Evolutionary conservation across 345 rosid species (phyloP).

Genomic region (Bruguiera gymnorhiza): DNA sequence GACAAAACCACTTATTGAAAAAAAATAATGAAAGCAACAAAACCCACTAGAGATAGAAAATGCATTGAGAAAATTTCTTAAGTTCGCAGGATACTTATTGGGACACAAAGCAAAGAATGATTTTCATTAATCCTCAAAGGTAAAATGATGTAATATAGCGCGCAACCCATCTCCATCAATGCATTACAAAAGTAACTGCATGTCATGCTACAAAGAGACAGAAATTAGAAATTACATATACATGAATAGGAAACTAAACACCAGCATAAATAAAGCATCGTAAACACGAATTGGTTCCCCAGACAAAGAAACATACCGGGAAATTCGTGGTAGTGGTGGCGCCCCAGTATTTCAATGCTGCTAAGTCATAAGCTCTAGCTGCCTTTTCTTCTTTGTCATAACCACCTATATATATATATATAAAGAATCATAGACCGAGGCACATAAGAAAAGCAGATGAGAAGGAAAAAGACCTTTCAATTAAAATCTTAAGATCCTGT

Average conservation of each 20-base stretch:
- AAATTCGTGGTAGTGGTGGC: conserved; percentile 32
- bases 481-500: neutral
- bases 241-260: too few relatives aligned
- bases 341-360: conserved; percentile 34
- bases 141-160: too few relatives aligned
- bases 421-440: neutral
- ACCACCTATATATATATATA: conserved; percentile 12
- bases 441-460: too few relatives aligned
- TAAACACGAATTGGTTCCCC: too few relatives aligned
- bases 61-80: neutral
- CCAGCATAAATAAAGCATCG: too few relatives aligned
- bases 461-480: too few relatives aligned
- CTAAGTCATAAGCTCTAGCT: conserved; percentile 34
- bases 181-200: conserved; percentile 4
- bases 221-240: too few relatives aligned
- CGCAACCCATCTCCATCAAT: neutral
- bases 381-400: conserved; percentile 36
- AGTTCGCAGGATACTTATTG: conserved; percentile 7
- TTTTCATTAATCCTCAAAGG: too few relatives aligned
- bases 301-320: conserved; percentile 13
- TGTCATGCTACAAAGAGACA: conserved; percentile 5
- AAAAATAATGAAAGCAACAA: too few relatives aligned
- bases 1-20: conserved; percentile 15
- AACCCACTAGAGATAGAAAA: too few relatives aligned
- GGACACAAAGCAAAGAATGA: conserved; percentile 16